phyloP scores from a whole-genome alignment of 768 basidiomycete species.

The Gloeopeniophorella convolvens region DNA sequence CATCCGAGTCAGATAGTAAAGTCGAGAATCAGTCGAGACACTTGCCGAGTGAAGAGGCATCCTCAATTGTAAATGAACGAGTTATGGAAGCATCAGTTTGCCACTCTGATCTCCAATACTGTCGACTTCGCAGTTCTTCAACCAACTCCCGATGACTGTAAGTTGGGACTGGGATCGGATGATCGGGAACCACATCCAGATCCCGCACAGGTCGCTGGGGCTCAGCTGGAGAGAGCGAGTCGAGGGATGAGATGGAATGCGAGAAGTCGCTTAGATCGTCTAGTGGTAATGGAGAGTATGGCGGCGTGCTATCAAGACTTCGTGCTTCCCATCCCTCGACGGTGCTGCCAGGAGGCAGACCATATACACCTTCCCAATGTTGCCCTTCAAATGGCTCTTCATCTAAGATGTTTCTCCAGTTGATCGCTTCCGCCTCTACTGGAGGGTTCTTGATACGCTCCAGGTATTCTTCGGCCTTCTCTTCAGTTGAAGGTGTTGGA shows the following conservation, averaged over 20 bases:
- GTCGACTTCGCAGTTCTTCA: slow-evolving; percentile 54
- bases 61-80: slow-evolving; percentile 52
- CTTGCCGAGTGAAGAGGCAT: slow-evolving; percentile 68
- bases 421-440: slow-evolving; percentile 36
- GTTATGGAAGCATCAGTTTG: slow-evolving; percentile 37
- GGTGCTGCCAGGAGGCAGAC: slow-evolving; percentile 42
- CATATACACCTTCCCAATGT: slow-evolving; percentile 77
- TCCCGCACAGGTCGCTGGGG: not conserved
- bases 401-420: slow-evolving; percentile 73
- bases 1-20: not conserved
- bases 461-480: slow-evolving; percentile 49
- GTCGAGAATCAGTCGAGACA: not conserved
- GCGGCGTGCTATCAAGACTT: slow-evolving; percentile 56
- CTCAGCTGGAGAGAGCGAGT: slow-evolving; percentile 9
- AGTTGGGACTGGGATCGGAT: not conserved
- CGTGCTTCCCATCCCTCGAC: slow-evolving; percentile 38
- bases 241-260: slow-evolving; percentile 20
- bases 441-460: slow-evolving; percentile 41
- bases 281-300: slow-evolving; percentile 52
- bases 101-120: slow-evolving; percentile 76
- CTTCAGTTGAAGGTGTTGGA: slow-evolving; percentile 42
- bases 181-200: not conserved
- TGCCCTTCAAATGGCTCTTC: slow-evolving; percentile 84
- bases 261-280: slow-evolving; percentile 8
- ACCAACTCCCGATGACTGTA: slow-evolving; percentile 46